Conservation (phyloP, 345 rosid species). For the Raphanus raphanistrum region DNA sequence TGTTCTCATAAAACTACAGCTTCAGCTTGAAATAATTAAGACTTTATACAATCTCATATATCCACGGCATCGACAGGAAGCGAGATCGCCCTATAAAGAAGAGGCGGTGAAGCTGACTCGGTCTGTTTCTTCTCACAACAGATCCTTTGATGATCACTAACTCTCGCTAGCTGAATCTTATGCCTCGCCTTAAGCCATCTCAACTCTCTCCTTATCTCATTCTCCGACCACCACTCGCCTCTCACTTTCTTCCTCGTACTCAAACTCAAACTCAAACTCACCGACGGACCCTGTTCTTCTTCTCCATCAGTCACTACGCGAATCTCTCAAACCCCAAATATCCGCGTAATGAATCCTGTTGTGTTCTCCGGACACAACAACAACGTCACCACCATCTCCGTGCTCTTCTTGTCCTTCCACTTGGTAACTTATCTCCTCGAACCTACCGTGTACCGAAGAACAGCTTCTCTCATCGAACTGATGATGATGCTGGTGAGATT, state of each 20-base stretch:
- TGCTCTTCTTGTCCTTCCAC: constrained; percentile 54
- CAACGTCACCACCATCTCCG: constrained; percentile 21
- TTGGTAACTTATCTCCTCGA: constrained; percentile 78
- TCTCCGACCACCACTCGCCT: constrained; percentile 45
- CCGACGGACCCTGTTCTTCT: constrained; percentile 1
- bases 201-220: constrained; percentile 73
- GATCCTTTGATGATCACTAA: constrained; percentile 48
- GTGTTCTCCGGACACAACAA: neutral
- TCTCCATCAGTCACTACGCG: constrained; percentile 47
- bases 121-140: constrained; percentile 3
- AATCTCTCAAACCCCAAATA: constrained; percentile 61
- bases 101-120: constrained; percentile 55
- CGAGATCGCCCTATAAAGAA: constrained; percentile 73
- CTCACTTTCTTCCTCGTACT: neutral
- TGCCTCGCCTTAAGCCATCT: constrained; percentile 94
- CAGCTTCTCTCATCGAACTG: constrained; percentile 42
- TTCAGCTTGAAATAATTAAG: no score
- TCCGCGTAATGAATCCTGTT: constrained; percentile 46
- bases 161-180: constrained; percentile 63
- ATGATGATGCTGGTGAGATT: constrained; percentile 46
- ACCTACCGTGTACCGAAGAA: constrained; percentile 68
- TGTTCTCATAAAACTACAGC: neutral
- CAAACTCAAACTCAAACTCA: neutral
- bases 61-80: constrained; percentile 89
- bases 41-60: constrained; percentile 40